Evolutionary conservation across 208 protist genomes (phyloP).

Genomic region (Wallacemonas collosoma): DNA sequence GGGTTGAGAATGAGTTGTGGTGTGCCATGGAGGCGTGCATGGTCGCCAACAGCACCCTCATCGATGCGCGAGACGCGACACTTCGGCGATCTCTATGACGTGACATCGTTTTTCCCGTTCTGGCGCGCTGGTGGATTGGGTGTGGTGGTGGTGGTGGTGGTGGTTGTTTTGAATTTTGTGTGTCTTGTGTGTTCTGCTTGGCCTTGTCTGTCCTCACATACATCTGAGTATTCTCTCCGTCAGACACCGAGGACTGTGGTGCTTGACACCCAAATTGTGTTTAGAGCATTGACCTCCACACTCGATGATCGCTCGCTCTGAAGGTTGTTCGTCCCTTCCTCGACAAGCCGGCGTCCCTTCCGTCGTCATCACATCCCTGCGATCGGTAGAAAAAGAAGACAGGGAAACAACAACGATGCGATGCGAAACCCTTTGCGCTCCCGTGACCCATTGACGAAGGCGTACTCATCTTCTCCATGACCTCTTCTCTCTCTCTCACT

Average conservation of each 20-base stretch:
- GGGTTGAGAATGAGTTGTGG: conserved; percentile 24
- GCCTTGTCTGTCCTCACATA: conserved; percentile 5
- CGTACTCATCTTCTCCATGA: neutral
- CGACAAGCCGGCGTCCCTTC: too few relatives aligned
- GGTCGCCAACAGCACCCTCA: neutral
- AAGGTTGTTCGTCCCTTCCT: too few relatives aligned
- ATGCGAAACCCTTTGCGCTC: too few relatives aligned
- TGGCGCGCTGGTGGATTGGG: neutral
- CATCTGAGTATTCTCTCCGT: too few relatives aligned
- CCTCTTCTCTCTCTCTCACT: neutral
- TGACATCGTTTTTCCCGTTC: neutral
- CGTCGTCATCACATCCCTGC: too few relatives aligned
- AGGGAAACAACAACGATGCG: neutral
- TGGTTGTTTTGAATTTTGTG: neutral
- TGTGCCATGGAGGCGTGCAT: conserved; percentile 19
- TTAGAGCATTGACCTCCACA: too few relatives aligned
- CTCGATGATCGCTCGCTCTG: too few relatives aligned
- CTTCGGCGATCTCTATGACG: neutral
- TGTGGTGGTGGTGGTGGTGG: neutral
- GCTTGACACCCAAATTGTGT: too few relatives aligned
- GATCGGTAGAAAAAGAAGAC: neutral
- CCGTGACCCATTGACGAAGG: too few relatives aligned
- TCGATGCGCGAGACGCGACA: neutral
- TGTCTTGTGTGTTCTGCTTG: neutral
- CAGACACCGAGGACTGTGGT: too few relatives aligned